These are phyloP conservation scores for Asterella californica DNA, from an alignment of 225 moss, liverwort and hornwort species.

Conservation along the genomic window DNA sequence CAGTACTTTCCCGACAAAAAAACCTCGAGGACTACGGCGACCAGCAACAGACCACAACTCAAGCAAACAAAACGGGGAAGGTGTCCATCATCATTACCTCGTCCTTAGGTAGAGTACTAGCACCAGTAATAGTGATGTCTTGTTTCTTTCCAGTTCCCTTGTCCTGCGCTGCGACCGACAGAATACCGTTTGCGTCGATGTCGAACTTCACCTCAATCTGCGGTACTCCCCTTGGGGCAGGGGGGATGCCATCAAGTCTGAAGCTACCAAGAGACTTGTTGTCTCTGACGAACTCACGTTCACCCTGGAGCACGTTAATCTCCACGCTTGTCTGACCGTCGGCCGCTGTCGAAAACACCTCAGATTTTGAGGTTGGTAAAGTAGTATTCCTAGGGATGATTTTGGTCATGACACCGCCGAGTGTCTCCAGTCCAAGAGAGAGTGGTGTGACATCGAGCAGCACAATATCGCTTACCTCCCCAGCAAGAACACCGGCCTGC, in stretches of 20 bases:
- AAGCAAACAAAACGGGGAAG: no score
- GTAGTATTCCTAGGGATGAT: conserved; percentile 93
- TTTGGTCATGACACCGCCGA: conserved; percentile 96
- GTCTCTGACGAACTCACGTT: conserved; percentile 92
- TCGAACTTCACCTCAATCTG: conserved; percentile 93
- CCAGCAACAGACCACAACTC: no score
- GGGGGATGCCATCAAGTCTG: conserved; percentile 88
- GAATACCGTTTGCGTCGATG: conserved; percentile 89
- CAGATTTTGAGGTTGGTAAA: conserved; percentile 86
- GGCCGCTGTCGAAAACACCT: conserved; percentile 89
- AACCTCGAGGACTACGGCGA: no score
- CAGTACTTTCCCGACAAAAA: background rate
- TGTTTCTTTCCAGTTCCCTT: conserved; percentile 98
- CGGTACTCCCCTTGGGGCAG: conserved; percentile 87
- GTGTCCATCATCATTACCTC: background rate
- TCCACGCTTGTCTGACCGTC: conserved; percentile 97
- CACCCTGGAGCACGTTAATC: conserved; percentile 91
- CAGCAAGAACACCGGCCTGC: conserved; percentile 92
- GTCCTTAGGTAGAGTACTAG: conserved; percentile 88
- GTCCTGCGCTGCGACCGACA: conserved; percentile 78
- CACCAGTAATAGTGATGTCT: conserved; percentile 92
- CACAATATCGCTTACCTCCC: conserved; percentile 93
- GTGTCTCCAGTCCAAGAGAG: conserved; percentile 82
- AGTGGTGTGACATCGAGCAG: conserved; percentile 83
- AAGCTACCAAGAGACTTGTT: conserved; percentile 93